Percentiles rank a stretch among this genome's conserved stretches.
Evolutionary conservation across 306 rosid genomes (phyloP).

Genomic region (Dryas octopetala): DNA sequence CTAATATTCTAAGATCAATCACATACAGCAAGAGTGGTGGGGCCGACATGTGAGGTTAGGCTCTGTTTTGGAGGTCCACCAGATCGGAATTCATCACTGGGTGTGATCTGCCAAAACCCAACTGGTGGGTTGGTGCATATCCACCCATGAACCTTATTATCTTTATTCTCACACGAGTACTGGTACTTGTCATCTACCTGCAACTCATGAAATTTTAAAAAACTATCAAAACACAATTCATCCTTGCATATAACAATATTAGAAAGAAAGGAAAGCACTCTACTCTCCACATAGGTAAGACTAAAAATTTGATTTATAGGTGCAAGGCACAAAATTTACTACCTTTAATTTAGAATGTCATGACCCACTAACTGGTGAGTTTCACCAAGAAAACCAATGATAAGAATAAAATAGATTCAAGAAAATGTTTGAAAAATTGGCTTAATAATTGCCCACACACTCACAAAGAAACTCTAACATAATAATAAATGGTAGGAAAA

Average conservation of each 20-base stretch:
- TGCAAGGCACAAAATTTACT: background rate
- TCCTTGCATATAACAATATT: constrained; percentile 15
- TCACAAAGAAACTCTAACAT: background rate
- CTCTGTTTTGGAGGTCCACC: constrained; percentile 92
- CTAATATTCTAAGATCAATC: constrained; percentile 6
- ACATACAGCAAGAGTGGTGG: constrained; percentile 84
- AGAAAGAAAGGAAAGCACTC: constrained; percentile 6
- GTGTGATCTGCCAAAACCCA: constrained; percentile 86
- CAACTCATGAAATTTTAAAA: constrained; percentile 30
- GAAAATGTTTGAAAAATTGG: background rate
- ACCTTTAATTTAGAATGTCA: background rate
- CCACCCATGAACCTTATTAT: constrained; percentile 87
- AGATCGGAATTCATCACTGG: constrained; percentile 86
- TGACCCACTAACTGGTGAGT: background rate
- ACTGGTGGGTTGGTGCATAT: constrained; percentile 52
- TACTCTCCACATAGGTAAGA: background rate
- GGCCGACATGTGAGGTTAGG: constrained; percentile 94
- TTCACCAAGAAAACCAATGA: background rate
- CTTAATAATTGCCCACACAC: background rate
- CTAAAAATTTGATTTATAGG: background rate
- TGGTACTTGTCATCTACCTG: constrained; percentile 82
- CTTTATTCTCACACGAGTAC: constrained; percentile 78
- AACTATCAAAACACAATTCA: constrained; percentile 17
- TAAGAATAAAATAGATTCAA: background rate
- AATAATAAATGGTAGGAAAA: background rate